A percentile compares a stretch with the other conserved stretches of the same genome.
Evolutionary conservation across 208 protist species (phyloP).

Genomic region (Acanthamoeba divionensis): DNA sequence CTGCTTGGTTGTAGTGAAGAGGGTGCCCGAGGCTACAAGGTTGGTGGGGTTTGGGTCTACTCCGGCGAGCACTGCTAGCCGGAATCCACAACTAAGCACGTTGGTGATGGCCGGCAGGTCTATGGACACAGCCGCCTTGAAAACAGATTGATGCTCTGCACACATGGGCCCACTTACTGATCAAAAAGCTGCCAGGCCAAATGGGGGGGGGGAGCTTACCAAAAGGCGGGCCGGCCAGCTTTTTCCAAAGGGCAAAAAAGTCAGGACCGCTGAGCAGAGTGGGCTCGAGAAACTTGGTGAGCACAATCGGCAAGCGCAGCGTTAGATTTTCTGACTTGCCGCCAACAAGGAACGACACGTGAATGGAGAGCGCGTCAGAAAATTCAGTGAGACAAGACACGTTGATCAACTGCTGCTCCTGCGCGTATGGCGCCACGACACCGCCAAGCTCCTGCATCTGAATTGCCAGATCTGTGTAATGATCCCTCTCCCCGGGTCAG

Average conservation of each 20-base stretch:
- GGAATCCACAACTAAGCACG: not conserved
- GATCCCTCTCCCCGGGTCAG: too few relatives aligned
- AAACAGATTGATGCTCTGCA: constrained; percentile 44
- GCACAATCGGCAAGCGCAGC: constrained; percentile 33
- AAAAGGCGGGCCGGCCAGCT: constrained; percentile 27
- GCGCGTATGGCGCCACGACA: not conserved
- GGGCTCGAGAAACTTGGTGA: constrained; percentile 56
- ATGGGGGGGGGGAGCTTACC: not conserved
- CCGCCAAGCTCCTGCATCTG: constrained; percentile 21
- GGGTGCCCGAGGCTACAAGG: constrained; percentile 17
- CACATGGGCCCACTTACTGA: too few relatives aligned
- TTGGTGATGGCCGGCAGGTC: constrained; percentile 5
- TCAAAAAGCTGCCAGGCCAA: not conserved
- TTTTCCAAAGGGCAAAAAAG: constrained; percentile 54
- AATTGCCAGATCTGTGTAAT: constrained; percentile 1
- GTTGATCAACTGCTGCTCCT: constrained; percentile 59
- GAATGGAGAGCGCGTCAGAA: not conserved
- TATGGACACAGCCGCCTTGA: not conserved
- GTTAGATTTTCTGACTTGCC: constrained; percentile 46
- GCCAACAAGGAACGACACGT: constrained; percentile 18
- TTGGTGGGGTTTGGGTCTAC: constrained; percentile 47
- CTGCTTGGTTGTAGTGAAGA: constrained; percentile 22
- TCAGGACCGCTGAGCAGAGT: not conserved
- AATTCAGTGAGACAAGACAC: constrained; percentile 50
- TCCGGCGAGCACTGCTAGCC: not conserved